Percentiles rank a stretch among this genome's conserved stretches.
Conservation (phyloP, 139 green algal species). For the Pleodorina starrii region DNA sequence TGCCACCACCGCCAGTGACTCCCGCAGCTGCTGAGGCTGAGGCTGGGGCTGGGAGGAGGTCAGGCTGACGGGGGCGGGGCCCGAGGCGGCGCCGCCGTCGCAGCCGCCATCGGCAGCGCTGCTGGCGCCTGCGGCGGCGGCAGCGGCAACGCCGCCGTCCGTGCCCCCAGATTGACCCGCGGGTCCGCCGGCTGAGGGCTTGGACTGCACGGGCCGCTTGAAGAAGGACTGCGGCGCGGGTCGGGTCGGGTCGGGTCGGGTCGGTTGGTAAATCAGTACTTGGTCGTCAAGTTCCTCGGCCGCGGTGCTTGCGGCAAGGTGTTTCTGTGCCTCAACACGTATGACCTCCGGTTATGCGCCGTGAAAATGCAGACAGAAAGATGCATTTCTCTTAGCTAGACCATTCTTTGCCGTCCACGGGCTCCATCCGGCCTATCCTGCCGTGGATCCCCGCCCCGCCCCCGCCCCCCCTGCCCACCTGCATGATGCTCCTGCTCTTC, state of each 20-base stretch:
- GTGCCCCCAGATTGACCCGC: background rate
- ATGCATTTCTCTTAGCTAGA: too few species aligned
- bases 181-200: background rate
- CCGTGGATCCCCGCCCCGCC: background rate
- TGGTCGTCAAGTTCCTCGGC: slow-evolving; percentile 89
- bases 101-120: background rate
- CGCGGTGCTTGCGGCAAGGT: slow-evolving; percentile 84
- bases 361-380: too few species aligned
- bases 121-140: background rate
- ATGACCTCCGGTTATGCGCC: slow-evolving; percentile 82
- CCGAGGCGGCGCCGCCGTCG: background rate
- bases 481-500: slow-evolving; percentile 56
- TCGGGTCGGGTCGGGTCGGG: too few species aligned
- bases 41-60: background rate
- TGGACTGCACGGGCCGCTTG: slow-evolving; percentile 10
- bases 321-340: slow-evolving; percentile 86
- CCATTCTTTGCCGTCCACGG: too few species aligned
- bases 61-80: background rate
- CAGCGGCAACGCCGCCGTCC: background rate
- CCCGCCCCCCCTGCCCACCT: background rate
- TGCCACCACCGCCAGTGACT: background rate
- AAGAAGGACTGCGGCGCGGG: slow-evolving; percentile 31
- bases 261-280: slow-evolving; percentile 91
- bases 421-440: too few species aligned
- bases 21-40: background rate